These are phyloP conservation scores for Trifolium dubium DNA, from an alignment of 306 rosid species.

Conservation along the genomic window DNA sequence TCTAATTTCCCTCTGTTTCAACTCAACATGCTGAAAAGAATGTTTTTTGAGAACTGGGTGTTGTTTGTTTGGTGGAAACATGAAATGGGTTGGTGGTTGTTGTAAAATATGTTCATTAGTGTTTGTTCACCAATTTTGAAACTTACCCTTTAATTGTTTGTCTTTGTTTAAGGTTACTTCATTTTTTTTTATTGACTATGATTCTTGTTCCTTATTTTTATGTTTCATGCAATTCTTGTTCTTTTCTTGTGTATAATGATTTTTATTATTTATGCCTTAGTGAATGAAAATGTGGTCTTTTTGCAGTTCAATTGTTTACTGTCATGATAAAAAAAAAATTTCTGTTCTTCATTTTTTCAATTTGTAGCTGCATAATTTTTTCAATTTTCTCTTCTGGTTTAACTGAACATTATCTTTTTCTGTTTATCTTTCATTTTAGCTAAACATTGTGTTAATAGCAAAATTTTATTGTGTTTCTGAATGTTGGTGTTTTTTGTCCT, in stretches of 20 bases:
- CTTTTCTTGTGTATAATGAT: background rate
- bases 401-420: background rate
- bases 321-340: background rate
- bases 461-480: conserved; percentile 19
- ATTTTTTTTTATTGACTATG: background rate
- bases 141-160: background rate
- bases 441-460: background rate
- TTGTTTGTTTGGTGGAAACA: background rate
- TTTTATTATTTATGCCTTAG: background rate
- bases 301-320: background rate
- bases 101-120: background rate
- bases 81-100: conserved; percentile 1
- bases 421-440: background rate
- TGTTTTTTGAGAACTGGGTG: conserved; percentile 3
- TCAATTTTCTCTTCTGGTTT: background rate
- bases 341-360: background rate
- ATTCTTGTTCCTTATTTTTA: background rate
- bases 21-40: conserved; percentile 9
- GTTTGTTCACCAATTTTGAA: background rate
- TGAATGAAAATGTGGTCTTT: conserved; percentile 5
- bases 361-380: background rate
- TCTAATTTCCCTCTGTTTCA: background rate
- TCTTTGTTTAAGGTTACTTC: conserved; percentile 6
- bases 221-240: background rate
- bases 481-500: background rate